Evolutionary conservation across 306 rosid genomes (phyloP).

Genomic region (Cyclanthera cordifolia): DNA sequence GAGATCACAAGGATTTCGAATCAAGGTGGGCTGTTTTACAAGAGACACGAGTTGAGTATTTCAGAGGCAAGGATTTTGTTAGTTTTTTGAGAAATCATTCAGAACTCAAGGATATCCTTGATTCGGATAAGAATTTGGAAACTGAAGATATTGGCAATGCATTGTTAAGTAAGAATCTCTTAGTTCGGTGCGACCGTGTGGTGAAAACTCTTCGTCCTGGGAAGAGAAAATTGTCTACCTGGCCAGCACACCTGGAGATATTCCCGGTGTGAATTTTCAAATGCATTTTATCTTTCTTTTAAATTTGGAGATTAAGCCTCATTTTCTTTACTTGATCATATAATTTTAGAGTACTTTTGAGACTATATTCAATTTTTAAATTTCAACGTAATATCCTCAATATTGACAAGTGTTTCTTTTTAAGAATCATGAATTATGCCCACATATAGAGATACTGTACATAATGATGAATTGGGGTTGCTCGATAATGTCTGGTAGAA

Average conservation of each 20-base stretch:
- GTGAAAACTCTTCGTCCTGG: constrained; percentile 97
- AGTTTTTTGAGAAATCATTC: constrained; percentile 71
- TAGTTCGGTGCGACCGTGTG: constrained; percentile 91
- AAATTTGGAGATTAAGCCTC: not conserved
- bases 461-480: not conserved
- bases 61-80: constrained; percentile 89
- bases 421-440: not conserved
- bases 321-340: too few species aligned
- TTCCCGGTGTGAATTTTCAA: constrained; percentile 38
- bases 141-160: constrained; percentile 63
- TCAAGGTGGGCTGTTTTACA: constrained; percentile 97
- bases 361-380: too few species aligned
- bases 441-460: not conserved
- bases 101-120: constrained; percentile 68
- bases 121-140: constrained; percentile 56
- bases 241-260: constrained; percentile 98
- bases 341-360: too few species aligned
- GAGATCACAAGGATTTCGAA: constrained; percentile 76
- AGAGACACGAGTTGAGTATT: constrained; percentile 92
- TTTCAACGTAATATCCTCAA: not conserved
- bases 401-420: not conserved
- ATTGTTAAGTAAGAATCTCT: constrained; percentile 63
- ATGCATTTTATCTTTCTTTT: constrained; percentile 7
- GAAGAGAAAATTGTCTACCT: constrained; percentile 82
- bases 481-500: not conserved